A percentile compares a stretch with the other conserved stretches of the same genome.
phyloP scores from a whole-genome alignment of 2,329 filamentous ascomycete genomes.

The Ophiostoma ulmi region DNA sequence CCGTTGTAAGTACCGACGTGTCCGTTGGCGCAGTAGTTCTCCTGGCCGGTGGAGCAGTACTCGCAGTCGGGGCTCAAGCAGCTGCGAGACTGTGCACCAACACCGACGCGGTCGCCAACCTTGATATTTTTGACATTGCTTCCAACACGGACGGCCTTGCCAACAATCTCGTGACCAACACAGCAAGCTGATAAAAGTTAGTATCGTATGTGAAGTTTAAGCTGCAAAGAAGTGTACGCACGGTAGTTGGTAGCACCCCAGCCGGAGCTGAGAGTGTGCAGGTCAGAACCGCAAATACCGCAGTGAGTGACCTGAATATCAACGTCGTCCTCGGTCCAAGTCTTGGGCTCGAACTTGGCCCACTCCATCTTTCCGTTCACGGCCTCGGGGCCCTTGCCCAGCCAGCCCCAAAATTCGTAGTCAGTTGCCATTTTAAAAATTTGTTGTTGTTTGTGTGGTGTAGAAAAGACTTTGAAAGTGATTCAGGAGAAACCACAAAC shows the following conservation, averaged over 20 bases:
- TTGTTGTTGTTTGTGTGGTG: not conserved
- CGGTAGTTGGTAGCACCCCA: conserved; percentile 36
- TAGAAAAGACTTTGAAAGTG: not conserved
- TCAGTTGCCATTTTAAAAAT: conserved; percentile 6
- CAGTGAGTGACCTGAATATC: conserved; percentile 63
- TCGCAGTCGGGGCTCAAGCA: conserved; percentile 36
- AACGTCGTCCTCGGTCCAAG: conserved; percentile 60
- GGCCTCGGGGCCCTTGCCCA: conserved; percentile 40
- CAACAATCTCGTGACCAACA: conserved; percentile 62
- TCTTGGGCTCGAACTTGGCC: conserved; percentile 56
- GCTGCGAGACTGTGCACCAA: conserved; percentile 25
- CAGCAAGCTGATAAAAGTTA: conserved; percentile 40
- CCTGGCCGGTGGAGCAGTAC: conserved; percentile 22
- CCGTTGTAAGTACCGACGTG: conserved; percentile 24
- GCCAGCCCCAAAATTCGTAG: conserved; percentile 46
- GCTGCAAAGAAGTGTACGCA: conserved; percentile 12
- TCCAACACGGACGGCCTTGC: conserved; percentile 52
- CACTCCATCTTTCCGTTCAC: conserved; percentile 51
- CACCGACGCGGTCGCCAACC: conserved; percentile 28
- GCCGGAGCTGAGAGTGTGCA: conserved; percentile 54
- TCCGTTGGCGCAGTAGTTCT: conserved; percentile 24
- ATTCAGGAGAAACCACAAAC: not conserved
- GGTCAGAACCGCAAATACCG: conserved; percentile 59
- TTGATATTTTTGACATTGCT: conserved; percentile 41
- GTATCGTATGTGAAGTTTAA: not conserved